Evolutionary conservation across 495 filamentous ascomycete species (phyloP).

Genomic region (Clohesyomyces aquaticus): DNA sequence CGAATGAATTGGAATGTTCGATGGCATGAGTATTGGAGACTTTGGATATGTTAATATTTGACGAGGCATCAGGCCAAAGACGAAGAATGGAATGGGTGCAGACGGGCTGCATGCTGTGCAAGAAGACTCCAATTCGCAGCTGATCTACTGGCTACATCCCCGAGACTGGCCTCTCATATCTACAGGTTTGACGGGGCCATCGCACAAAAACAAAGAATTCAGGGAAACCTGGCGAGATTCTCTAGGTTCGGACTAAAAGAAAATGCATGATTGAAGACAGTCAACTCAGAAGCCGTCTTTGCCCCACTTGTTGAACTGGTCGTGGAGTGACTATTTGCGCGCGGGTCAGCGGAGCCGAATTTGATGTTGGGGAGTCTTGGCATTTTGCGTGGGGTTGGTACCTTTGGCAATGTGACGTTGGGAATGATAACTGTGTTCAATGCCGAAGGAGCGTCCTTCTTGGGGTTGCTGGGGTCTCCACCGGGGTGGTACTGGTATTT

Average conservation of each 20-base stretch:
- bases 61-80: too few species aligned
- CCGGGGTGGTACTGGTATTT: constrained; percentile 95
- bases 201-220: constrained; percentile 20
- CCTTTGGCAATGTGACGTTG: constrained; percentile 86
- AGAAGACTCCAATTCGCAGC: constrained; percentile 3
- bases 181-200: constrained; percentile 34
- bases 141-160: constrained; percentile 26
- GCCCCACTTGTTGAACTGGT: constrained; percentile 97
- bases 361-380: not conserved
- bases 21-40: too few species aligned
- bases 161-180: constrained; percentile 26
- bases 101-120: too few species aligned
- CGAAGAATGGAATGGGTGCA: too few species aligned
- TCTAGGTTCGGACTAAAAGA: constrained; percentile 7
- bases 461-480: constrained; percentile 72
- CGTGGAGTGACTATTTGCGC: constrained; percentile 72
- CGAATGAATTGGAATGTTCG: too few species aligned
- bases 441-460: constrained; percentile 89
- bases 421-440: constrained; percentile 92
- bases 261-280: not conserved
- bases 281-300: constrained; percentile 66
- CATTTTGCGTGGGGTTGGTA: not conserved
- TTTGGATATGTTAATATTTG: too few species aligned
- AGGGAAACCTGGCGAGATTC: not conserved
- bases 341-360: constrained; percentile 13